Evolutionary conservation across 768 basidiomycete genomes (phyloP).

Genomic region (Tulasnella sp.): DNA sequence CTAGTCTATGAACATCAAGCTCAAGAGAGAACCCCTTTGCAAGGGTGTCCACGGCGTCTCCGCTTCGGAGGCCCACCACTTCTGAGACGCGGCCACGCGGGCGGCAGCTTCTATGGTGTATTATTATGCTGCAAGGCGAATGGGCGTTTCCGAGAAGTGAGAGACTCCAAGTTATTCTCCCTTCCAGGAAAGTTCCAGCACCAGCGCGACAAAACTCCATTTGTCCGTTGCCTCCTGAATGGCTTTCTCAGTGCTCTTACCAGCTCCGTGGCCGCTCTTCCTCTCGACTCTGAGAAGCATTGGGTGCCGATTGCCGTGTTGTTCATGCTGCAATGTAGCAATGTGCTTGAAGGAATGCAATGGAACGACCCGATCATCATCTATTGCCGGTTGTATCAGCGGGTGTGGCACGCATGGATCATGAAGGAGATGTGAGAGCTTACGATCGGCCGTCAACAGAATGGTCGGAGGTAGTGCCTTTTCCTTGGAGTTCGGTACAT

Average conservation of each 20-base stretch:
- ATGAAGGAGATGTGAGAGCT: conserved; percentile 41
- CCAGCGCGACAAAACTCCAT: conserved; percentile 74
- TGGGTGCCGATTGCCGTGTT: conserved; percentile 70
- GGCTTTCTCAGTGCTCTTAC: conserved; percentile 73
- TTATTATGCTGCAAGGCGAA: no score
- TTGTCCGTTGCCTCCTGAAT: conserved; percentile 78
- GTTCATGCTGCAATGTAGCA: conserved; percentile 71
- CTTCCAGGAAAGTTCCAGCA: conserved; percentile 54
- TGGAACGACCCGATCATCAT: conserved; percentile 86
- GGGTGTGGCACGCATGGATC: not conserved
- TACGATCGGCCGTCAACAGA: conserved; percentile 82
- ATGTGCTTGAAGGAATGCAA: conserved; percentile 84
- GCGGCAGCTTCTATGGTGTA: not conserved
- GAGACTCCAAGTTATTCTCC: not conserved
- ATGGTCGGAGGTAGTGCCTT: conserved; percentile 68
- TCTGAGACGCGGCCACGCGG: conserved; percentile 7
- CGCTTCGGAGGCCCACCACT: not conserved
- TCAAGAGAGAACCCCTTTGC: not conserved
- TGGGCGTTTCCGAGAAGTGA: not conserved
- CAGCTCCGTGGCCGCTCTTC: conserved; percentile 80
- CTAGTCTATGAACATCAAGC: not conserved
- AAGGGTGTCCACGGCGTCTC: not conserved
- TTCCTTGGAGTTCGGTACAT: conserved; percentile 55
- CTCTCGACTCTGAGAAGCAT: conserved; percentile 76
- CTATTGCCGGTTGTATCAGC: conserved; percentile 45